Conservation (phyloP, 305 asterid genomes). For the Plantago coronopus region DNA sequence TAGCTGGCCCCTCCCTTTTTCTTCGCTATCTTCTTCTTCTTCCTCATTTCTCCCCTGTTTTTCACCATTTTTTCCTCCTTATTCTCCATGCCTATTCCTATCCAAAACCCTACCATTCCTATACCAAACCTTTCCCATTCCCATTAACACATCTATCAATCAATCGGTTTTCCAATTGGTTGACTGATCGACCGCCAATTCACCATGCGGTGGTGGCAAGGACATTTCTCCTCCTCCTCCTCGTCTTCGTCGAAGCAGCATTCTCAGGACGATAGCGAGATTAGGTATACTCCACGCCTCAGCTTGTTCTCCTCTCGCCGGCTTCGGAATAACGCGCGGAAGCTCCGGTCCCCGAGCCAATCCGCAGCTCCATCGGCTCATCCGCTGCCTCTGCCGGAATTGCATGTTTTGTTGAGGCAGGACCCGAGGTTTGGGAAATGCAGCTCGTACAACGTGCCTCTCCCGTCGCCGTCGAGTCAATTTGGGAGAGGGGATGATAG, state of each 20-base stretch:
- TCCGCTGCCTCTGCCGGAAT: constrained; percentile 10
- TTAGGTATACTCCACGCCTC: neutral
- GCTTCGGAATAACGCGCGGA: neutral
- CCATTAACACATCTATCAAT: neutral
- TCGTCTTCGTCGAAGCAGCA: neutral
- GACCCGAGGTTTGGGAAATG: constrained; percentile 4
- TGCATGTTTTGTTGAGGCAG: constrained; percentile 5
- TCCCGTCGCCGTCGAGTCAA: constrained; percentile 7
- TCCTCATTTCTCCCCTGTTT: neutral
- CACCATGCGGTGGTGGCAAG: constrained; percentile 8
- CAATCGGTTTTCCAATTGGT: neutral
- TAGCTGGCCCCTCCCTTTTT: neutral
- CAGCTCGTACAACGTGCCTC: neutral
- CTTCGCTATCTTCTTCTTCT: neutral
- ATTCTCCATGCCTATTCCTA: constrained; percentile 9
- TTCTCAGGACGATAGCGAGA: constrained; percentile 11
- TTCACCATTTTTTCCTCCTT: neutral
- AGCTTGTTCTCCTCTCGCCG: constrained; percentile 3
- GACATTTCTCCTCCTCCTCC: neutral
- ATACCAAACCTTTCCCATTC: neutral
- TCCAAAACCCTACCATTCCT: constrained; percentile 4
- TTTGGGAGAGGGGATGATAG: neutral
- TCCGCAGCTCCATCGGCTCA: constrained; percentile 9
- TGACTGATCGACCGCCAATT: neutral
- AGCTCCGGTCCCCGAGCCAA: neutral